A percentile compares a stretch with the other conserved stretches of the same genome.
phyloP scores from a whole-genome alignment of 495 filamentous ascomycete genomes.

The Penicillium taxi region DNA sequence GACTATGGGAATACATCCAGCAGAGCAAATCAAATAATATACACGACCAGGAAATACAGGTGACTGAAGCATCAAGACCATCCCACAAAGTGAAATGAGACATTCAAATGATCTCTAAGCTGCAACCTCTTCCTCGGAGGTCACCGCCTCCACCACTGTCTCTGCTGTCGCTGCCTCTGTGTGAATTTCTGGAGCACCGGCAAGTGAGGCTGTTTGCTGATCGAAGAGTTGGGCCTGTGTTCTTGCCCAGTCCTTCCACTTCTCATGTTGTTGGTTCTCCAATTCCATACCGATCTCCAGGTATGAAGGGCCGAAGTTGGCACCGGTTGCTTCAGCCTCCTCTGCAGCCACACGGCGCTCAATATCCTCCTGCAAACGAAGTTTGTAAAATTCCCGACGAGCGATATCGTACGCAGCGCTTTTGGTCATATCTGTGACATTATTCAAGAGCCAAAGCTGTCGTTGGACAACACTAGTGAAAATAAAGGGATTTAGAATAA shows the following conservation, averaged over 20 bases:
- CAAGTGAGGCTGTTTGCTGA: conserved; percentile 24
- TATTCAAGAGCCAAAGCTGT: conserved; percentile 74
- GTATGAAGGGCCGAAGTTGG: conserved; percentile 69
- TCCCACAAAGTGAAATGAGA: background rate
- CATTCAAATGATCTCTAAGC: background rate
- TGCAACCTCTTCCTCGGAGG: conserved; percentile 2
- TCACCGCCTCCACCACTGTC: conserved; percentile 1
- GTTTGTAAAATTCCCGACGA: conserved; percentile 80
- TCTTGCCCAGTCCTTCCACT: conserved; percentile 76
- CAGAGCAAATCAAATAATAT: conserved; percentile 25
- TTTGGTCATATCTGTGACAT: conserved; percentile 50
- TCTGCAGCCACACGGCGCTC: conserved; percentile 77
- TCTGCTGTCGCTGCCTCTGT: conserved; percentile 10
- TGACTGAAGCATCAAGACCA: conserved; percentile 5
- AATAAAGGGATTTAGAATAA: background rate
- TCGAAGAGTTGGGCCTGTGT: conserved; percentile 36
- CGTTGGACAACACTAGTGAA: conserved; percentile 80
- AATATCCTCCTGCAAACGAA: conserved; percentile 75
- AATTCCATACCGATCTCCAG: conserved; percentile 72
- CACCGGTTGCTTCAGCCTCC: conserved; percentile 78
- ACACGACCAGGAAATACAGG: conserved; percentile 22
- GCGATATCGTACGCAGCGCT: conserved; percentile 76
- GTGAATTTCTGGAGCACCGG: conserved; percentile 26
- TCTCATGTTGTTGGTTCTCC: conserved; percentile 68
- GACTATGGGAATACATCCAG: conserved; percentile 21